Conservation (phyloP, 2,329 filamentous ascomycete species). For the Fusarium sterilihyphosum region DNA sequence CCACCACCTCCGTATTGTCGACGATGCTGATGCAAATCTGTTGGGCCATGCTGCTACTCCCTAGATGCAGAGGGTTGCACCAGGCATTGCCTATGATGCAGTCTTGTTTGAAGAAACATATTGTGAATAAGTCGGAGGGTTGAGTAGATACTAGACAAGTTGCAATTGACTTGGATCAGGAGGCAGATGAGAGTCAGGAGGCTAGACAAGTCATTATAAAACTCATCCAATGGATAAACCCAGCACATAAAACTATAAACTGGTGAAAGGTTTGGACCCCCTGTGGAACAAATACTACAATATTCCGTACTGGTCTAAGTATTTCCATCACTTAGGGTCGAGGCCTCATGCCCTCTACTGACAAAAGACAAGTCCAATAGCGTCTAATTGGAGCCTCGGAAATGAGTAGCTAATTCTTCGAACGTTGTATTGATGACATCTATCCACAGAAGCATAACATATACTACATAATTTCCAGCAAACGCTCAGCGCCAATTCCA, state of each 20-base stretch:
- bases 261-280: neutral
- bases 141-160: neutral
- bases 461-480: conserved; percentile 3
- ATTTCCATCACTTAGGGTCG: neutral
- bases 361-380: neutral
- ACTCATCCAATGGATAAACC: neutral
- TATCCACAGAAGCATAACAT: conserved; percentile 7
- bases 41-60: neutral
- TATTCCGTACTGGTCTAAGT: too few relatives aligned
- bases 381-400: neutral
- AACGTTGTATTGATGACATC: conserved; percentile 12
- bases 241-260: neutral
- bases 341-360: neutral
- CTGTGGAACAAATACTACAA: neutral
- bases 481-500: conserved; percentile 31
- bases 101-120: neutral
- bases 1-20: neutral
- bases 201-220: neutral
- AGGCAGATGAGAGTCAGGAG: neutral
- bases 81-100: neutral
- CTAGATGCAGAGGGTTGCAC: neutral
- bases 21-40: neutral
- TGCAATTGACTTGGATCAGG: neutral
- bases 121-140: neutral
- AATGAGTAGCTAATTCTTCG: neutral